A percentile compares a stretch with the other conserved stretches of the same genome.
phyloP scores from a whole-genome alignment of 768 basidiomycete genomes.

The Exidia glandulosa region DNA sequence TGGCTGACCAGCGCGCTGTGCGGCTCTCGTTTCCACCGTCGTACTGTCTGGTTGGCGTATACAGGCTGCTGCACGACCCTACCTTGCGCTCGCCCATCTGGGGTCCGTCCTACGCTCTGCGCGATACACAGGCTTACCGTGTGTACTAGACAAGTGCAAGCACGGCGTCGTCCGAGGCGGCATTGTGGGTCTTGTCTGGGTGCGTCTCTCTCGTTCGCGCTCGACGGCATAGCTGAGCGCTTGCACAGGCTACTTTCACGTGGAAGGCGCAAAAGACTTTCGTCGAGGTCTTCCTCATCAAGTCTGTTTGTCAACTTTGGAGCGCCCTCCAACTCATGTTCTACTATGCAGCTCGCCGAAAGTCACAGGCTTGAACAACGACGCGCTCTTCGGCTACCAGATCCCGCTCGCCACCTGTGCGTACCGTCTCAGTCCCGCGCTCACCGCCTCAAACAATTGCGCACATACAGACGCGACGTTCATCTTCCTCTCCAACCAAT shows the following conservation, averaged over 20 bases:
- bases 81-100: constrained; percentile 63
- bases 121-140: neutral
- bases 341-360: constrained; percentile 40
- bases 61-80: constrained; percentile 68
- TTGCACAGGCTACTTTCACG: constrained; percentile 45
- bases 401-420: constrained; percentile 67
- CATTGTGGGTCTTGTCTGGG: constrained; percentile 61
- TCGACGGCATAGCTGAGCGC: neutral
- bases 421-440: constrained; percentile 12
- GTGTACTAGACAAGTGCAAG: constrained; percentile 49
- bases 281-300: constrained; percentile 51
- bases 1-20: neutral
- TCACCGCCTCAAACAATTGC: constrained; percentile 7
- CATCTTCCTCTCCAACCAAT: constrained; percentile 61
- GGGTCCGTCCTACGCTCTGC: constrained; percentile 18
- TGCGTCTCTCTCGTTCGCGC: constrained; percentile 17
- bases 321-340: neutral
- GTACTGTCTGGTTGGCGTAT: constrained; percentile 77
- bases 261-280: constrained; percentile 63
- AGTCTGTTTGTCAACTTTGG: constrained; percentile 35
- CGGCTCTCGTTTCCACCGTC: constrained; percentile 71
- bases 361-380: constrained; percentile 49
- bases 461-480: constrained; percentile 52
- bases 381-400: constrained; percentile 52
- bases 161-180: constrained; percentile 65